A percentile compares a stretch with the other conserved stretches of the same genome.
These are phyloP conservation scores for Dactylonectria estremocensis DNA, from an alignment of 2,329 filamentous ascomycete species.

Conservation along the genomic window DNA sequence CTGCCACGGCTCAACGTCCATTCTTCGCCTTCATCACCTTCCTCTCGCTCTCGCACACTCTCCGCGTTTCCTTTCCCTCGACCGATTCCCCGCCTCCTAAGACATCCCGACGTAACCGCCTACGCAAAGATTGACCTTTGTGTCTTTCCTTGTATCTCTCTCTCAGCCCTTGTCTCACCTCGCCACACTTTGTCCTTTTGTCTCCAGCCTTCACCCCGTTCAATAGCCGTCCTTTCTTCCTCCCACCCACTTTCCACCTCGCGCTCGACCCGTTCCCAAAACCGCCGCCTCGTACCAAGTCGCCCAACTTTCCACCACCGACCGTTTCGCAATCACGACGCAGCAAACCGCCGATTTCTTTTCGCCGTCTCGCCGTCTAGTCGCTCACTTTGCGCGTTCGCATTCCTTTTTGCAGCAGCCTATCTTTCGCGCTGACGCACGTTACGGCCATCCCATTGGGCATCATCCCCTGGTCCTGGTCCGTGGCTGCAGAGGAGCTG, in stretches of 20 bases:
- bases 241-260: slow-evolving; percentile 6
- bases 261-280: neutral
- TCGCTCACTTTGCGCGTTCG: slow-evolving; percentile 1
- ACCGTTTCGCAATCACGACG: neutral
- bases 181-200: slow-evolving; percentile 8
- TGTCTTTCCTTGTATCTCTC: neutral
- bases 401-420: slow-evolving; percentile 16
- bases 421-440: slow-evolving; percentile 6
- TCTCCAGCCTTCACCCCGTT: neutral
- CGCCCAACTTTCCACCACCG: neutral
- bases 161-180: slow-evolving; percentile 7
- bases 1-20: slow-evolving; percentile 15
- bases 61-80: slow-evolving; percentile 6
- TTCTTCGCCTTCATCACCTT: slow-evolving; percentile 13
- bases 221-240: neutral
- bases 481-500: slow-evolving; percentile 25
- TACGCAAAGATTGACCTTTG: slow-evolving; percentile 16
- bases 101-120: neutral
- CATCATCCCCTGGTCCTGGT: slow-evolving; percentile 19
- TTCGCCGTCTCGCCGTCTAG: neutral
- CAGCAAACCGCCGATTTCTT: neutral
- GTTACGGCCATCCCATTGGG: slow-evolving; percentile 9
- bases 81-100: neutral
- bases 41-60: slow-evolving; percentile 9
- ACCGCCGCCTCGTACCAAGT: neutral